Evolutionary conservation across 768 basidiomycete species (phyloP).

Genomic region (Gelatoporia subvermispora): DNA sequence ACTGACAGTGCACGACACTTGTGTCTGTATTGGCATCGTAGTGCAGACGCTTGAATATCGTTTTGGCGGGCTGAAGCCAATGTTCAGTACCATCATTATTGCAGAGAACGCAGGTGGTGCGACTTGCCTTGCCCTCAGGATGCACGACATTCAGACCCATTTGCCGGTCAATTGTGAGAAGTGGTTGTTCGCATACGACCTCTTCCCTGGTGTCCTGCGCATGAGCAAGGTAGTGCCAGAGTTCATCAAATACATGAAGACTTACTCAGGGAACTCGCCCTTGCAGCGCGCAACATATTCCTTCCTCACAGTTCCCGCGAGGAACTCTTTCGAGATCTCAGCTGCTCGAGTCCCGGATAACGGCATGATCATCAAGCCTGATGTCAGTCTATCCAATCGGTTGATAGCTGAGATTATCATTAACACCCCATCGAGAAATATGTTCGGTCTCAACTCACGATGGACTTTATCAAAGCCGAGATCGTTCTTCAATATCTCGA

Average conservation of each 20-base stretch:
- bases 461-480: constrained; percentile 79
- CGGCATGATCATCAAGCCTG: constrained; percentile 92
- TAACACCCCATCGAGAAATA: not conserved
- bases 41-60: constrained; percentile 75
- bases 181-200: constrained; percentile 76
- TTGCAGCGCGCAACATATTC: constrained; percentile 87
- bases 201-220: constrained; percentile 53
- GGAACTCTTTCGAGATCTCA: constrained; percentile 74
- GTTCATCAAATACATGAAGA: constrained; percentile 8
- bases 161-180: constrained; percentile 90
- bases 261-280: constrained; percentile 84
- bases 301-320: constrained; percentile 77
- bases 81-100: no score
- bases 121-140: constrained; percentile 94
- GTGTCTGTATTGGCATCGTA: constrained; percentile 80
- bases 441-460: constrained; percentile 46
- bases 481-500: constrained; percentile 81
- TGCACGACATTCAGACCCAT: constrained; percentile 97
- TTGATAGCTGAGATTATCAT: constrained; percentile 69
- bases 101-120: not conserved
- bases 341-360: constrained; percentile 65
- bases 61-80: constrained; percentile 66
- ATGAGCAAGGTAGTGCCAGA: not conserved
- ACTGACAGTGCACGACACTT: constrained; percentile 80
- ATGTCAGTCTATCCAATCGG: constrained; percentile 89